Evolutionary conservation across 805 yeast species (phyloP).

Genomic region (Yarrowia sp.): DNA sequence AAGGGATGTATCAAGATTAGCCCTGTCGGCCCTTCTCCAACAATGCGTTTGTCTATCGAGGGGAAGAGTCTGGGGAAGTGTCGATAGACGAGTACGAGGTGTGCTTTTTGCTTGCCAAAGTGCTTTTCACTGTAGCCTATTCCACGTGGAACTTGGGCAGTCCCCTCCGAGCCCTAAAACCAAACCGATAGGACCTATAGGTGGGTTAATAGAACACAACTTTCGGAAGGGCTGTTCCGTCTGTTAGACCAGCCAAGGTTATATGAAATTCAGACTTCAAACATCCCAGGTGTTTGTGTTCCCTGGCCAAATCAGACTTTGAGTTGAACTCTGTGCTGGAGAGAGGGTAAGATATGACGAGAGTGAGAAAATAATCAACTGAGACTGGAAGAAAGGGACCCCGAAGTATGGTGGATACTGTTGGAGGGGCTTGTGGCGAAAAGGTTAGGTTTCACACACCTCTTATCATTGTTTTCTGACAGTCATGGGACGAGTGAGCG

Average conservation of each 20-base stretch:
- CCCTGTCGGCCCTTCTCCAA: not conserved
- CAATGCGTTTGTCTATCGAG: not conserved
- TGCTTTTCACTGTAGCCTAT: too few species aligned
- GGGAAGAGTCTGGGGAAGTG: not conserved
- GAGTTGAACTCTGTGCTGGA: too few species aligned
- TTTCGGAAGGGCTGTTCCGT: not conserved
- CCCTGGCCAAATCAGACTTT: too few species aligned
- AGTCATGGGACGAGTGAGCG: too few species aligned
- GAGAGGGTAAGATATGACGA: not conserved
- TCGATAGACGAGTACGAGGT: not conserved
- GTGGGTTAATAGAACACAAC: not conserved
- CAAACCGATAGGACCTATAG: not conserved
- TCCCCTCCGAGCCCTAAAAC: not conserved
- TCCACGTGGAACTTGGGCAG: not conserved
- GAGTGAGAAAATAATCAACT: not conserved
- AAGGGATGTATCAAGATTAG: too few species aligned
- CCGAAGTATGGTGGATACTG: not conserved
- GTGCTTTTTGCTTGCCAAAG: too few species aligned
- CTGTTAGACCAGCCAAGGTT: not conserved
- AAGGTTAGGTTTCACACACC: not conserved
- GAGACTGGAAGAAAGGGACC: not conserved
- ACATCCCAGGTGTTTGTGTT: not conserved
- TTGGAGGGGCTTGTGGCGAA: not conserved
- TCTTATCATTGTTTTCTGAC: not conserved
- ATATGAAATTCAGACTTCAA: not conserved